Evolutionary conservation across 2,329 filamentous ascomycete species (phyloP), one percentile per base, ranked within the genome.

Genomic region (Sarocladium kiliense): DNA sequence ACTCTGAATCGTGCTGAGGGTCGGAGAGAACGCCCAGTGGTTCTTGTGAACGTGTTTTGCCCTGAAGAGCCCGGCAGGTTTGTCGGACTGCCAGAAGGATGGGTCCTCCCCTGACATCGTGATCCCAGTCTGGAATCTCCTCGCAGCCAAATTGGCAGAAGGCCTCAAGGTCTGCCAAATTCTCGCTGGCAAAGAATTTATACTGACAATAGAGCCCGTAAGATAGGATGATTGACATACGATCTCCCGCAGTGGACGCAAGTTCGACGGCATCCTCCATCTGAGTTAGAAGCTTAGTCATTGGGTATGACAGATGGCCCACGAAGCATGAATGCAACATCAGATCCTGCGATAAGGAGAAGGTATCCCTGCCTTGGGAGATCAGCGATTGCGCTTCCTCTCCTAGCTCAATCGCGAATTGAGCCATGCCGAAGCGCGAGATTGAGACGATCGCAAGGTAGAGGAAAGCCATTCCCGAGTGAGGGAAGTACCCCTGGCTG

Each of bases 91-190:
- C 78, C 57, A 88, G 81, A 6, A 92, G 72, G 53, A 91, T 74
- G 0, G 84, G 83, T 2, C 89, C 89, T 16, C 89, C 89, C 56
- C 87, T 78, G 1, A 86, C 79, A 62, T 91, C 88, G 44, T 78
- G 74, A 47, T 84, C 75, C 88, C 88, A 92, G 51, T 86, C 83
- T 1, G 82, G 82, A 56, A 89, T 81, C 59, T 91, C 88, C 58
- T 91, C 81, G 58, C 85, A 87, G n/a, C 84, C 80, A 58, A 86
- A 89, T 49, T 84, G 79, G 61, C 86, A 87, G 64, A 84, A 89
- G 0, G 79, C 78, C 65, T 91, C 88, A 0, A 91, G 72, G 55
- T 92, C 88, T 14, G 76, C 74, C 49, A 85, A 75, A 57, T 89
- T 86, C 59, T 89, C 83, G 60, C 85, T 86, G 12, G 82, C 80